Evolutionary conservation across 2,329 filamentous ascomycete genomes (phyloP).

Genomic region (Annulohypoxylon truncatum): DNA sequence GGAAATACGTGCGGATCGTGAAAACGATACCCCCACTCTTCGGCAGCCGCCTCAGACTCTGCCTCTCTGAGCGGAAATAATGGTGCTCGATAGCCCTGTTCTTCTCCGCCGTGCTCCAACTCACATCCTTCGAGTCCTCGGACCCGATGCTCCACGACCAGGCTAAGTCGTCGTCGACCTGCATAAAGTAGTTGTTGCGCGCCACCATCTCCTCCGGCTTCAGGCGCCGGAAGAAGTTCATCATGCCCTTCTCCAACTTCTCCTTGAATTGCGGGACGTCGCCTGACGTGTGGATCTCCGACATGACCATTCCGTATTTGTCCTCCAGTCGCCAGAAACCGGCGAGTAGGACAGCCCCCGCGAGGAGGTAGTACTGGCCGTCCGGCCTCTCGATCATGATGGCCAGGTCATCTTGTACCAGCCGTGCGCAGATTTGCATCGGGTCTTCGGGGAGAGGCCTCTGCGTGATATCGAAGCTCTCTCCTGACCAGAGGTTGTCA

Average conservation of each 20-base stretch:
- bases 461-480: slow-evolving; percentile 75
- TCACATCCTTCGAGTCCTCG: slow-evolving; percentile 73
- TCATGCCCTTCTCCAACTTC: slow-evolving; percentile 52
- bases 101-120: slow-evolving; percentile 82
- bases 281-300: slow-evolving; percentile 82
- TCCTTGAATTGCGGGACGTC: slow-evolving; percentile 65
- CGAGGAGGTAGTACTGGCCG: slow-evolving; percentile 83
- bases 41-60: slow-evolving; percentile 73
- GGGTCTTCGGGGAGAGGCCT: slow-evolving; percentile 78
- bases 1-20: slow-evolving; percentile 84
- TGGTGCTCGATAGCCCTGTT: slow-evolving; percentile 78
- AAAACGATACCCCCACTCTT: slow-evolving; percentile 72
- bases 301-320: slow-evolving; percentile 82
- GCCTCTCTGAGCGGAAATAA: slow-evolving; percentile 80
- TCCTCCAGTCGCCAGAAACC: slow-evolving; percentile 88
- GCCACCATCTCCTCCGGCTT: slow-evolving; percentile 71
- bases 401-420: slow-evolving; percentile 84
- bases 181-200: slow-evolving; percentile 88
- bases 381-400: slow-evolving; percentile 83
- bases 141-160: slow-evolving; percentile 82
- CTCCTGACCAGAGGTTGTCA: slow-evolving; percentile 76
- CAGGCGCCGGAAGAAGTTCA: slow-evolving; percentile 76
- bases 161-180: slow-evolving; percentile 80
- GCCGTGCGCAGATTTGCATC: slow-evolving; percentile 77
- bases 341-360: slow-evolving; percentile 78